Percentiles rank a stretch among this genome's conserved stretches.
Conservation (phyloP, 169 alveolate genomes). For the Plasmodium falciparum region DNA sequence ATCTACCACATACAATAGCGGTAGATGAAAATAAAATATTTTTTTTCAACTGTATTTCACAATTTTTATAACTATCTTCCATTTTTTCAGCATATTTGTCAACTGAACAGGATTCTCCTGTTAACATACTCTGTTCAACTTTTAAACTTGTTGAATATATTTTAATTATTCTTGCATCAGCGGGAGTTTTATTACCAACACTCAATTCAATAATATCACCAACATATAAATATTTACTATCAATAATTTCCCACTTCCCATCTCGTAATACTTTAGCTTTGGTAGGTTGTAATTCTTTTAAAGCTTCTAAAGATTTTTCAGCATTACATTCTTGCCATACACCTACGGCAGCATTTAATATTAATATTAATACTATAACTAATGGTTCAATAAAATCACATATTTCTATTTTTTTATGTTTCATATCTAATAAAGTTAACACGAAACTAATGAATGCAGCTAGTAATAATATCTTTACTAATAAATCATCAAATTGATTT, state of each 20-base stretch:
- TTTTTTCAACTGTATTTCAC: constrained; percentile 89
- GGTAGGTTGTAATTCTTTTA: constrained; percentile 95
- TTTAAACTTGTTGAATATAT: constrained; percentile 94
- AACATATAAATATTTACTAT: constrained; percentile 94
- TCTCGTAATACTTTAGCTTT: constrained; percentile 93
- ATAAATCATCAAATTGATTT: constrained; percentile 95
- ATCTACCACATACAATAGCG: constrained; percentile 94
- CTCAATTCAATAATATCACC: constrained; percentile 98
- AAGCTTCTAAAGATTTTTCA: constrained; percentile 97
- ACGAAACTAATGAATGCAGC: constrained; percentile 97
- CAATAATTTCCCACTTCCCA: constrained; percentile 94
- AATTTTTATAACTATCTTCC: constrained; percentile 77
- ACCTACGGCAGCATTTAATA: constrained; percentile 97
- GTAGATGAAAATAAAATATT: constrained; percentile 96
- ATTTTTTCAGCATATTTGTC: constrained; percentile 86
- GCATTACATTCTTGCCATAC: constrained; percentile 99
- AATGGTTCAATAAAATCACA: constrained; percentile 98
- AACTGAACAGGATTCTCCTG: constrained; percentile 97
- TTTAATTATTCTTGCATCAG: constrained; percentile 96
- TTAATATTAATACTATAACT: constrained; percentile 94
- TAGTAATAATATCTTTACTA: constrained; percentile 95
- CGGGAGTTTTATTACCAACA: constrained; percentile 98
- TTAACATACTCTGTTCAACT: constrained; percentile 95
- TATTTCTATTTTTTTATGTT: constrained; percentile 91
- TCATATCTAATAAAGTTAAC: constrained; percentile 93